Base-by-base conservation (phyloP, 2,329 filamentous ascomycete species). In the Microdochium bolleyi region DNA sequence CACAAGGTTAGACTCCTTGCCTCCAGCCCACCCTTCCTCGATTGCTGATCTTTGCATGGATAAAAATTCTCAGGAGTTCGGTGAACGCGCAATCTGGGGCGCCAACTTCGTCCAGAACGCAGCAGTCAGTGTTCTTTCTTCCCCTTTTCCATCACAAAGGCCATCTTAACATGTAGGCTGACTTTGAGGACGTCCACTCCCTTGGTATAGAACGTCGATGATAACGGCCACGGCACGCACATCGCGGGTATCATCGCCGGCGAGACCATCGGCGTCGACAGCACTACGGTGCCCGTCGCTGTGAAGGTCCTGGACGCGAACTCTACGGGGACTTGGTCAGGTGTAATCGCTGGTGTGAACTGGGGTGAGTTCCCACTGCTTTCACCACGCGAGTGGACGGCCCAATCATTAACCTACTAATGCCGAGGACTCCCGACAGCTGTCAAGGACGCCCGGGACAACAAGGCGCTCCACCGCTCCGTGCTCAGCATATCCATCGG, bases 401-500 rank as follows among this genome's bases (percentile, higher is more conserved):
- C 11, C 27, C 5, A 5, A 30, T n/a, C n/a, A n/a, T n/a, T n/a
- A n/a, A n/a, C n/a, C n/a, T n/a, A n/a, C n/a, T n/a, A n/a, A n/a
- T n/a, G n/a, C n/a, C n/a, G n/a, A n/a, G n/a, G n/a, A n/a, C 30
- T 34, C 16, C 16, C 30, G 9, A 16, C 37, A 41, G 37, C 75
- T 22, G 70, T 69, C 48, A 67, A 71, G 56, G 71, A 78, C 64
- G 74, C 74, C 54, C 60, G 67, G 46, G 67, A 63, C 49, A 69
- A 70, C 14, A 65, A 64, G 46, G 73, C 73, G 22, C 61, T 65
- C 38, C 60, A 53, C 24, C 70, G 69, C 19, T 65, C 77, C 16
- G 77, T 82, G 16, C 71, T 80, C 54, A 78, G 73, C 67, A 75
- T 83, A 74, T 81, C 76, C 22, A 71, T 83, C 2, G 79, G 78